These are phyloP conservation scores for Acer yangbiense DNA, from an alignment of 345 rosid genomes.

Conservation along the genomic window DNA sequence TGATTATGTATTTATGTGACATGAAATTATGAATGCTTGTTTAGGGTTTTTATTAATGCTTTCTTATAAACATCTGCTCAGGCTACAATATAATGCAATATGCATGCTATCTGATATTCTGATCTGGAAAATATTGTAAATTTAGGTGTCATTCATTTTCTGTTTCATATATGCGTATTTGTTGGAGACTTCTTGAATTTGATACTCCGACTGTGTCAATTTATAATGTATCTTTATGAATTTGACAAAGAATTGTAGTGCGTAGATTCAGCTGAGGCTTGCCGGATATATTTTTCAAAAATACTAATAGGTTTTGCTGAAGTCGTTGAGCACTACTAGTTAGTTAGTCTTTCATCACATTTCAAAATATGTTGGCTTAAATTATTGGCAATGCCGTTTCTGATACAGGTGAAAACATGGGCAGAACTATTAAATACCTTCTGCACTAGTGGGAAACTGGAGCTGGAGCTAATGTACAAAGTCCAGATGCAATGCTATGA, in stretches of 20 bases:
- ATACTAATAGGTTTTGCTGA: background rate
- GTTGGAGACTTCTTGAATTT: background rate
- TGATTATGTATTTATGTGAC: background rate
- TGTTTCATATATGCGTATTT: background rate
- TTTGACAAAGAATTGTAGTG: background rate
- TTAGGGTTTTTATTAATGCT: background rate
- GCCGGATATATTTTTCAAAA: background rate
- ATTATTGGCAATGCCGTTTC: background rate
- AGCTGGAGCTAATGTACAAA: conserved; percentile 93
- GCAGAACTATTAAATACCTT: conserved; percentile 72
- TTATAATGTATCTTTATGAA: background rate
- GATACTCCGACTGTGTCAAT: background rate
- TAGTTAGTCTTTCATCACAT: background rate
- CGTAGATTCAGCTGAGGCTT: background rate
- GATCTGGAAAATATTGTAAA: background rate
- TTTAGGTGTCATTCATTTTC: background rate
- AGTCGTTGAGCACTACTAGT: background rate
- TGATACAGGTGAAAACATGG: conserved; percentile 86
- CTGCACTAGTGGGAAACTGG: conserved; percentile 85
- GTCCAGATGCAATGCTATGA: conserved; percentile 98
- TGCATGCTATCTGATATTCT: background rate
- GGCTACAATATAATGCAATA: background rate
- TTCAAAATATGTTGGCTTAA: background rate
- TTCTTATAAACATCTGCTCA: background rate
- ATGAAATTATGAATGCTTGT: background rate